Evolutionary conservation across 768 basidiomycete genomes (phyloP), one percentile per base, ranked within the genome.

Genomic region (Podaxis sp.): DNA sequence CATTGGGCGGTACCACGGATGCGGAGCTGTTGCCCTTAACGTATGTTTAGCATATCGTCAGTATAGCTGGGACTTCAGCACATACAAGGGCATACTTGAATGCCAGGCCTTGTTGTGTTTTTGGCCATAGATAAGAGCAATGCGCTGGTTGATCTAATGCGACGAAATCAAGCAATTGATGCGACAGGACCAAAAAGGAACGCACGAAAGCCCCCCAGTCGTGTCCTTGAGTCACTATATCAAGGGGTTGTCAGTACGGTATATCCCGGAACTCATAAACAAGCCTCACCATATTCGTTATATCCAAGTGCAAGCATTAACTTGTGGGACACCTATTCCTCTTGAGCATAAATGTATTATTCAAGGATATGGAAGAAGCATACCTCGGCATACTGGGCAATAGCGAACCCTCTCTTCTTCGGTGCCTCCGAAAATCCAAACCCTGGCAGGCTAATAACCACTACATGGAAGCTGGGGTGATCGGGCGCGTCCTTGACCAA

Each of bases 381-480:
- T 50, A 82, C 87, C 73, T 88, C 84, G 0, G 85, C 85, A 53
- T 80, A 84, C 60, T 87, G 84, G 1, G 68, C 37, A 1, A 72
- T 36, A 3, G 62, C 65, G 59, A 87, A 87, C 2, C 84, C 85
- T 65, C 75, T 76, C 66, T 81, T 84, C 46, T 67, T 77, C 3
- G 84, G 80, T 0, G 78, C 83, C 12, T 84, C 77, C 0, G 87
- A 87, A 68, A 88, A 88, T 0, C 86, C 88, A 71, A 71, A 89
- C 0, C 84, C 85, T 13, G 88, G 87, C 1, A 89, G 66, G 65
- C 85, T 84, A 10, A 82, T 65, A 0, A 82, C 84, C 0, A 90
- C 85, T n/a, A 89, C 85, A 62, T 89, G 87, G 67, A 88, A 87
- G 38, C 77, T 80, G 1, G 85, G 85, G 44, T 82, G 75, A 0